phyloP scores from a whole-genome alignment of 352 stramenopile species.

The Globisporangium okanoganense region DNA sequence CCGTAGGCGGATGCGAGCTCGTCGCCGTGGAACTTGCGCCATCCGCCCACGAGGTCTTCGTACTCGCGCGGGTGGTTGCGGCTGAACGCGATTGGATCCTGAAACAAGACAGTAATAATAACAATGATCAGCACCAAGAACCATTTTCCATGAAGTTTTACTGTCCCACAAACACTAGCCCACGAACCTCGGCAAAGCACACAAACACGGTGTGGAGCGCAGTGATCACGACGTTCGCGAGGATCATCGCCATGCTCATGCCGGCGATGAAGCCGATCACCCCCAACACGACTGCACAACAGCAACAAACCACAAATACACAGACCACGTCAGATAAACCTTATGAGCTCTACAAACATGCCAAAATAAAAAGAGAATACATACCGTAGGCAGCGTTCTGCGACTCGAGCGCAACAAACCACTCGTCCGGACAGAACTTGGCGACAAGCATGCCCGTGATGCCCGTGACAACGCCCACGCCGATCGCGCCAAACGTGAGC shows the following conservation, averaged over 20 bases:
- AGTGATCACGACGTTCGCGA: conserved; percentile 80
- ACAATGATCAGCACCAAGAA: conserved; percentile 12
- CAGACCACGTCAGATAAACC: background rate
- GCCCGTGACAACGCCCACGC: conserved; percentile 68
- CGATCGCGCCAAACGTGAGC: conserved; percentile 77
- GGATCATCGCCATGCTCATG: conserved; percentile 78
- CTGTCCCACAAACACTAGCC: background rate
- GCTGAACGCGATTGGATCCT: conserved; percentile 79
- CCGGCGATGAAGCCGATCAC: conserved; percentile 77
- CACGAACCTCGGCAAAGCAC: conserved; percentile 78
- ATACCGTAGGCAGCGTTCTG: conserved; percentile 41
- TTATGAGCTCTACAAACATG: background rate
- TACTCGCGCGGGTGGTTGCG: conserved; percentile 83
- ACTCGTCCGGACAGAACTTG: conserved; percentile 54
- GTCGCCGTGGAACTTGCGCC: conserved; percentile 80
- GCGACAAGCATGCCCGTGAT: conserved; percentile 65
- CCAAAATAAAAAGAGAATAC: too few relatives aligned
- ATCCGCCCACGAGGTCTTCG: conserved; percentile 66
- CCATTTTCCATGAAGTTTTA: background rate
- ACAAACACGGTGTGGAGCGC: conserved; percentile 86
- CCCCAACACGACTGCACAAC: conserved; percentile 33
- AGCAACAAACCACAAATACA: background rate
- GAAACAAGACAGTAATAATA: background rate
- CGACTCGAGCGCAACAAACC: conserved; percentile 54
- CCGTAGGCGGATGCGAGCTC: conserved; percentile 68